Base-by-base conservation (phyloP, 1,284 basidiomycete species). In the Neonothopanus nambi region DNA sequence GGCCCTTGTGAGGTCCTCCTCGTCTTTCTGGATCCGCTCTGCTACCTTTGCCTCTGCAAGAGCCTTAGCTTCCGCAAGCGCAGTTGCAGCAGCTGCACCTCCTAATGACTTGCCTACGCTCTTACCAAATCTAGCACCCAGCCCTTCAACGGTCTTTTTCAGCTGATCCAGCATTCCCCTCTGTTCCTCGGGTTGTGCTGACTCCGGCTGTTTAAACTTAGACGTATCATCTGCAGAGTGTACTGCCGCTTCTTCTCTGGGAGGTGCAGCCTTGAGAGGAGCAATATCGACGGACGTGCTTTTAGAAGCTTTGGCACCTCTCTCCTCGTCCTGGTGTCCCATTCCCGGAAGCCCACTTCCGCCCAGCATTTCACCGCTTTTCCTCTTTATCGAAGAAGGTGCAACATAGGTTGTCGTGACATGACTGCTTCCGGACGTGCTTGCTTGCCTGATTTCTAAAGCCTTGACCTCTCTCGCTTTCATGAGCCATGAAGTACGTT, bases 391-490 rank as follows among this genome's bases (percentile, higher is more conserved):
- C 39, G 71, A 65, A 23, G 57, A 64, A 45, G 54, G 53, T 12
- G 53, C 20, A 24, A 63, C 40, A 20, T 48, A 40, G 18, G 55
- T 20, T 35, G 61, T 51, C 36, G 63, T 37, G 9, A 38, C 26
- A 18, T 35, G 33, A 33, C 37, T 46, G 36, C 51, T 37, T 26
- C 58, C 49, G 3, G 58, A 62, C 37, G 65, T 51, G 28, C 64
- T 60, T 51, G 61, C 70, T 3, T 69, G 58, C 45, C 78, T 77
- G 62, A 77, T 80, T 60, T 88, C 88, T 61, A 85, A 67, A 4
- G 87, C 85, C 60, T 89, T 90, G 20, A 78, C 84, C 64, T 90
- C 88, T 39, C 87, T 77, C 12, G 84, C 86, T 61, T 87, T 89
- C 65, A 80, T 81, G 52, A 91, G 66, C 89, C 89, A 91, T 1